Evolutionary conservation across 495 filamentous ascomycete genomes (phyloP).

Genomic region (Echria macrotheca): DNA sequence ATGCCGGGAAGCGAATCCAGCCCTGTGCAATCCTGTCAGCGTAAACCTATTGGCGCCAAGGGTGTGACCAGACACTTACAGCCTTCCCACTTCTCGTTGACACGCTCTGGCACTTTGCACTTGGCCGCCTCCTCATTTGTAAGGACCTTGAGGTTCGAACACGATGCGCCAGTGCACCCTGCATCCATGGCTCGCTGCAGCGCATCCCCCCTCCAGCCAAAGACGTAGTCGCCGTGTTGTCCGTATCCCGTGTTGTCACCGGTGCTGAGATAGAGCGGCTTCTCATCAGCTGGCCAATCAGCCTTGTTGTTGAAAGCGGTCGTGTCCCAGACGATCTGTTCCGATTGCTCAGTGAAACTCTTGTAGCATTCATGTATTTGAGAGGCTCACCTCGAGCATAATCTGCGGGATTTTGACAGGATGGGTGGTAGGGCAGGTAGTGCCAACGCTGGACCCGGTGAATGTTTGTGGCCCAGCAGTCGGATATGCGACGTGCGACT

Average conservation of each 20-base stretch:
- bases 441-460: slow-evolving; percentile 11
- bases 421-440: slow-evolving; percentile 12
- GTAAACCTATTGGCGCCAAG: not conserved
- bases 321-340: slow-evolving; percentile 18
- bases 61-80: not conserved
- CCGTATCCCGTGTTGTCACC: slow-evolving; percentile 15
- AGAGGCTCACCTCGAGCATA: too few relatives aligned
- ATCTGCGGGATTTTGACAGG: slow-evolving; percentile 15
- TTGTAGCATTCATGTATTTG: too few relatives aligned
- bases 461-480: slow-evolving; percentile 19
- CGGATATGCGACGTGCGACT: slow-evolving; percentile 32
- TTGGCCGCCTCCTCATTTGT: slow-evolving; percentile 1
- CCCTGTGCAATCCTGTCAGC: not conserved
- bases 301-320: slow-evolving; percentile 16
- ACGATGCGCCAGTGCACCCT: slow-evolving; percentile 2
- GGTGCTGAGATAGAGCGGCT: slow-evolving; percentile 12
- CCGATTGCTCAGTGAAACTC: too few relatives aligned
- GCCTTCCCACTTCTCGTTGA: slow-evolving; percentile 10
- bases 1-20: slow-evolving; percentile 2
- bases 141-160: not conserved
- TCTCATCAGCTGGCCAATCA: slow-evolving; percentile 12
- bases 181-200: slow-evolving; percentile 2
- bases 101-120: slow-evolving; percentile 2
- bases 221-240: slow-evolving; percentile 13
- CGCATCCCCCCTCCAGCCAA: slow-evolving; percentile 7